Evolutionary conservation across 140 eudicot species (phyloP), one percentile per base, ranked within the genome.

Genomic region (Erigeron philadelphicus): DNA sequence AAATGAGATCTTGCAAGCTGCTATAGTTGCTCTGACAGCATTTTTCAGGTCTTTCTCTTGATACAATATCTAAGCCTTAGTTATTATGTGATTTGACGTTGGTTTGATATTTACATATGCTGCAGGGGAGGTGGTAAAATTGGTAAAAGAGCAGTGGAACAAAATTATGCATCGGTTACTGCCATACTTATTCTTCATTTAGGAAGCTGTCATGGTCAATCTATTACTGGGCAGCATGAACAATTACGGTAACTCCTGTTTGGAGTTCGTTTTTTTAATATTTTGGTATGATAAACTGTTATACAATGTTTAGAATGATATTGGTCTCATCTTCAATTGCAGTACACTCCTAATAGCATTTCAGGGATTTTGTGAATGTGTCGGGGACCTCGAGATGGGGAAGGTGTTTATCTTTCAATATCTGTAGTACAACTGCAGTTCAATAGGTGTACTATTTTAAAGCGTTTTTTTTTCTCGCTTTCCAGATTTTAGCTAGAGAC

Each of bases 351-450:
- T 84, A 25, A 80, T 85, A 70, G 96, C 98, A 17, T 92, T 88
- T 89, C 94, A 83, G 79, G 98, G 95, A 35, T 92, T 92, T 70
- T 92, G 98, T 80, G 98, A 92, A 84, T 92, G 96, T 77, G 98
- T 92, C 54, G 98, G 98, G 42, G 98, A 92, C 68, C 88, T 92
- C 63, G 98, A 92, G 69, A 92, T 92, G 95, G 98, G 98, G 76
- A 92, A 92, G 98, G 98, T 92, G 75, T 21, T 12, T 50, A 45
- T 21, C 63, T 72, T 44, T 25, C 43, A 66, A 61, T 50, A 57
- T 63, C 23, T 49, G 48, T 64, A 54, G 59, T 65, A 60, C 44
- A 61, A 59, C 13, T 48, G 62, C 68, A 48, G 4, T 31, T 31
- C 38, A 31, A 2, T 2, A 31, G 38, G 38, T 31, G 5, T 31